Evolutionary conservation across 805 yeast species (phyloP).

Genomic region (Nakazawaea populi): DNA sequence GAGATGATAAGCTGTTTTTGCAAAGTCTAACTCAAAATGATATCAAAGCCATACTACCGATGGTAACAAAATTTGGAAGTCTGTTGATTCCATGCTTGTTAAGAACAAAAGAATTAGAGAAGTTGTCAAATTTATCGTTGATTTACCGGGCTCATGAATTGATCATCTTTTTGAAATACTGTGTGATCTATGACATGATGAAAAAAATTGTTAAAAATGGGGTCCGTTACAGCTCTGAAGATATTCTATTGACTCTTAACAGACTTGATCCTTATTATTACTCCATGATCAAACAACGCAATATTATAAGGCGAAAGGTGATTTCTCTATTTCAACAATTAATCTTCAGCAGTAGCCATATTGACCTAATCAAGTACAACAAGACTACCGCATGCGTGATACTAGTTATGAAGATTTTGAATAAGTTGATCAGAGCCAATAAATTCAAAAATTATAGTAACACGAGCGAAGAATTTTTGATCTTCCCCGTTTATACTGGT

Average conservation of each 20-base stretch:
- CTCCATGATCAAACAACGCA: neutral
- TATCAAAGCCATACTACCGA: neutral
- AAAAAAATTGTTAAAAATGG: neutral
- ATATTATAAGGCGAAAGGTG: neutral
- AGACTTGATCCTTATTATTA: neutral
- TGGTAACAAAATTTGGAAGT: neutral
- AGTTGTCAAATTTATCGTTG: neutral
- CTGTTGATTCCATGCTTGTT: neutral
- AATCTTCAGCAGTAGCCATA: constrained; percentile 1
- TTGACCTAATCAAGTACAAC: neutral
- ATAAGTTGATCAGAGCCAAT: neutral
- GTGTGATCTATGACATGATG: constrained; percentile 1
- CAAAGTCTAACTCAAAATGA: neutral
- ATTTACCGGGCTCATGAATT: neutral
- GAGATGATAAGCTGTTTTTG: neutral
- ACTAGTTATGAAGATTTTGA: constrained; percentile 2
- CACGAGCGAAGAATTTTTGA: neutral
- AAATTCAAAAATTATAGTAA: no score
- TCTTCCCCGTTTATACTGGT: constrained; percentile 3
- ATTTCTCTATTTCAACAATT: constrained; percentile 1
- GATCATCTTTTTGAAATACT: neutral
- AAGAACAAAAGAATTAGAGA: neutral
- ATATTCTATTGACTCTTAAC: constrained; percentile 1
- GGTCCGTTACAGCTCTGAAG: neutral
- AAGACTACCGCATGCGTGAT: constrained; percentile 3